Conservation (phyloP, 345 rosid genomes). For the Salix caprea region DNA sequence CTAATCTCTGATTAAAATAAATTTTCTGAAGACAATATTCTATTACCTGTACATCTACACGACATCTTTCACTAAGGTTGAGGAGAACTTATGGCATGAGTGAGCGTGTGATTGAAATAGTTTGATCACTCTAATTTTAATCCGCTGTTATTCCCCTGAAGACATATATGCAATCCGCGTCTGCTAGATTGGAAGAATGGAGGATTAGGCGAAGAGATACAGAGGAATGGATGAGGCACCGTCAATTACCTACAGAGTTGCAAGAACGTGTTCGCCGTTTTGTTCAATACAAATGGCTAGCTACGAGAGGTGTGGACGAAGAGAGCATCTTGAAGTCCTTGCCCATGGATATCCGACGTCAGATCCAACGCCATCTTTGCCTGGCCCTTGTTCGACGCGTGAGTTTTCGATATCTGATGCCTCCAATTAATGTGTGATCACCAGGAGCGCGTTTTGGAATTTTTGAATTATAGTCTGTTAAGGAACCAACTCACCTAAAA, state of each 20-base stretch:
- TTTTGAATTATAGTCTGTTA: too few relatives aligned
- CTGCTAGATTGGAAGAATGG: conserved; percentile 83
- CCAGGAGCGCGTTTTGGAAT: too few relatives aligned
- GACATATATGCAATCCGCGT: conserved; percentile 85
- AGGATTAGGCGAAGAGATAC: conserved; percentile 83
- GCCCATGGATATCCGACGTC: conserved; percentile 83
- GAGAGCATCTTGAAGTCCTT: conserved; percentile 67
- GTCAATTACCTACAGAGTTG: conserved; percentile 73
- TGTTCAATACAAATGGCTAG: conserved; percentile 86
- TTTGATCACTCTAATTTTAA: neutral
- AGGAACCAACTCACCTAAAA: too few relatives aligned
- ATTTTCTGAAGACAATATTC: too few relatives aligned
- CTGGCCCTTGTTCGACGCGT: conserved; percentile 88
- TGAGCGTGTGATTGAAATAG: neutral
- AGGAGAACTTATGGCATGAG: neutral
- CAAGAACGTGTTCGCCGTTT: conserved; percentile 75
- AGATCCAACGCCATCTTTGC: conserved; percentile 88
- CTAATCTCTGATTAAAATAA: too few relatives aligned
- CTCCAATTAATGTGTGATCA: too few relatives aligned
- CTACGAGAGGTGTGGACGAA: conserved; percentile 91
- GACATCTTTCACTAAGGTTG: too few relatives aligned
- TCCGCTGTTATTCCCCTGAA: conserved; percentile 25
- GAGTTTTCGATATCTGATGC: conserved; percentile 17
- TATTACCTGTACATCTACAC: too few relatives aligned
- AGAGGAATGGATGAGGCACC: conserved; percentile 97